Conservation (phyloP, 805 yeast genomes). For the Ogataea chonburiensis region DNA sequence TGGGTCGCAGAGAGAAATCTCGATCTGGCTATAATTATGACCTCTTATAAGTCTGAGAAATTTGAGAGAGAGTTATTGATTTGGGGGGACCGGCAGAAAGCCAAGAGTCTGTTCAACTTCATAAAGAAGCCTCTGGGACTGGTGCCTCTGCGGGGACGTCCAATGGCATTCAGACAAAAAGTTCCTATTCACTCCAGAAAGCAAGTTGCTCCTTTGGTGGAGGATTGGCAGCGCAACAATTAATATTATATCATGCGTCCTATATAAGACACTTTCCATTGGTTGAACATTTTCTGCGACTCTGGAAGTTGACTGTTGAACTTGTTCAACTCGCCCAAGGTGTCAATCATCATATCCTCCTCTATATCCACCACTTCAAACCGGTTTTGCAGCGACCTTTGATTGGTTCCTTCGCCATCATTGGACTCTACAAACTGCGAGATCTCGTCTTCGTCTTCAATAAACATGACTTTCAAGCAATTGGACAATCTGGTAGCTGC, state of each 20-base stretch:
- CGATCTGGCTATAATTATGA: slow-evolving; percentile 48
- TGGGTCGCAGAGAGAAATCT: slow-evolving; percentile 34
- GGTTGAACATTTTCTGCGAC: slow-evolving; percentile 19
- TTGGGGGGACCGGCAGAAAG: slow-evolving; percentile 4
- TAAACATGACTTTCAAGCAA: slow-evolving; percentile 47
- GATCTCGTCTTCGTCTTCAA: slow-evolving; percentile 32
- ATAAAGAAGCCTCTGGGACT: slow-evolving; percentile 28
- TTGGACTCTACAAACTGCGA: slow-evolving; percentile 27
- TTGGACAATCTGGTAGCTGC: slow-evolving; percentile 13
- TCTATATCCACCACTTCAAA: slow-evolving; percentile 34
- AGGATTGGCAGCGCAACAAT: slow-evolving; percentile 12
- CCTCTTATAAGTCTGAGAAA: slow-evolving; percentile 37
- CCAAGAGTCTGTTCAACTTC: slow-evolving; percentile 1
- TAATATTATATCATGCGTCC: slow-evolving; percentile 7
- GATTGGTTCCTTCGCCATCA: slow-evolving; percentile 13
- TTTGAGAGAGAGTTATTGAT: slow-evolving; percentile 7
- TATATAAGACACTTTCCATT: slow-evolving; percentile 34
- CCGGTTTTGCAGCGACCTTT: slow-evolving; percentile 14
- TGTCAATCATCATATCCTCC: slow-evolving; percentile 35
- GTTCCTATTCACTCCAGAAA: slow-evolving; percentile 72
- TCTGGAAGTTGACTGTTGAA: slow-evolving; percentile 38
- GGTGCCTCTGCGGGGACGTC: slow-evolving; percentile 4
- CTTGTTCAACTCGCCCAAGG: slow-evolving; percentile 29
- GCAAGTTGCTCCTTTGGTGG: slow-evolving; percentile 72
- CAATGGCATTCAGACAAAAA: slow-evolving; percentile 23